Conservation (phyloP, 768 basidiomycete genomes). For the Terana coerulea region DNA sequence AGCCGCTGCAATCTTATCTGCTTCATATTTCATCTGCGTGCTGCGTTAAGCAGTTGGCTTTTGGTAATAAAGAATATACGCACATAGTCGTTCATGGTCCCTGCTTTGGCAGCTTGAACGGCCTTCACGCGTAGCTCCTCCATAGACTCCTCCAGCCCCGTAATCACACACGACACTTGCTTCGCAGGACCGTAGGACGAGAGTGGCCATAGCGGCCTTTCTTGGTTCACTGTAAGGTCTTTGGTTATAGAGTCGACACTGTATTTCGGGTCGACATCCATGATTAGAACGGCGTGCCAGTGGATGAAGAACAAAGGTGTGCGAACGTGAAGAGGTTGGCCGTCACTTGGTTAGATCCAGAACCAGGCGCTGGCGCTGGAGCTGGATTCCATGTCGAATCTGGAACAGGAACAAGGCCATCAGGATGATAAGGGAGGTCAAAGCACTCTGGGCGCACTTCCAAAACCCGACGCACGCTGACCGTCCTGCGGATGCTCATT, state of each 20-base stretch:
- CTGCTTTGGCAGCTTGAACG: constrained; percentile 47
- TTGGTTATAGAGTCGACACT: constrained; percentile 60
- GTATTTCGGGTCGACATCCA: not conserved
- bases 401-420: too few relatives aligned
- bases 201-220: constrained; percentile 77
- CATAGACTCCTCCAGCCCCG: constrained; percentile 64
- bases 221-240: constrained; percentile 53
- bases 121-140: constrained; percentile 79
- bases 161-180: constrained; percentile 60
- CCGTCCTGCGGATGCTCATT: constrained; percentile 56
- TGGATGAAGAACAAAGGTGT: not conserved
- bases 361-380: too few relatives aligned
- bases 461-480: constrained; percentile 38
- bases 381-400: too few relatives aligned
- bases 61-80: constrained; percentile 23
- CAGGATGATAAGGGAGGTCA: constrained; percentile 11
- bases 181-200: constrained; percentile 79
- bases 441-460: constrained; percentile 38
- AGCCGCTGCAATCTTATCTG: constrained; percentile 48
- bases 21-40: constrained; percentile 54
- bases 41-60: not conserved
- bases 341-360: constrained; percentile 6
- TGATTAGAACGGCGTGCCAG: constrained; percentile 4
- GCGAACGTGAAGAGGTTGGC: constrained; percentile 25
- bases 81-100: constrained; percentile 66